A percentile compares a stretch with the other conserved stretches of the same genome.
phyloP scores from a whole-genome alignment of 2,329 filamentous ascomycete species.

The Metarhizium guizhouense region DNA sequence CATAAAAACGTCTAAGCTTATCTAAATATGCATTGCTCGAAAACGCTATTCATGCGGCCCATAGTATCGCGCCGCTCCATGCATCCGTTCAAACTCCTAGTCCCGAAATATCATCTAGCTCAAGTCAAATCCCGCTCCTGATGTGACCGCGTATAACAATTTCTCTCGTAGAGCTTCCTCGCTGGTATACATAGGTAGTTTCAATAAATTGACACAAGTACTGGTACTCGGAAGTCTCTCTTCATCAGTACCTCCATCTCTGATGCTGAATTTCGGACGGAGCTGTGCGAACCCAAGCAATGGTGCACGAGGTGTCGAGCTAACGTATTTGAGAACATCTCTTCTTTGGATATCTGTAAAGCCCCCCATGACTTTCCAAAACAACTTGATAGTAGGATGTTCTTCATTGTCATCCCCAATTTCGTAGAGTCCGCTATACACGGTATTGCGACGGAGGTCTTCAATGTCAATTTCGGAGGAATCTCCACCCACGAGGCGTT shows the following conservation, averaged over 20 bases:
- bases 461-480: slow-evolving; percentile 77
- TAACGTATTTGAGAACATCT: slow-evolving; percentile 91
- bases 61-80: background rate
- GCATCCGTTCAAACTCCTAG: background rate
- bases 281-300: slow-evolving; percentile 82
- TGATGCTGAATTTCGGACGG: slow-evolving; percentile 78
- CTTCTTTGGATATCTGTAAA: slow-evolving; percentile 70
- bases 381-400: slow-evolving; percentile 75
- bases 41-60: slow-evolving; percentile 11
- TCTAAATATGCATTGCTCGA: background rate
- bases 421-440: slow-evolving; percentile 79
- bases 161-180: slow-evolving; percentile 63
- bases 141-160: slow-evolving; percentile 79
- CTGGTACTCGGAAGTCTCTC: slow-evolving; percentile 88
- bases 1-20: background rate
- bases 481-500: slow-evolving; percentile 86
- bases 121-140: slow-evolving; percentile 87
- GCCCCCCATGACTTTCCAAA: slow-evolving; percentile 81
- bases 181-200: slow-evolving; percentile 73
- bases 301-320: slow-evolving; percentile 82
- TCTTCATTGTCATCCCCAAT: slow-evolving; percentile 85
- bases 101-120: slow-evolving; percentile 32
- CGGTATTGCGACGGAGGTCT: slow-evolving; percentile 75
- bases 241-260: slow-evolving; percentile 52
- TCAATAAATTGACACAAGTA: slow-evolving; percentile 91